Base-by-base conservation (phyloP, 2,329 filamentous ascomycete species). In the Colletotrichum liaoningense region DNA sequence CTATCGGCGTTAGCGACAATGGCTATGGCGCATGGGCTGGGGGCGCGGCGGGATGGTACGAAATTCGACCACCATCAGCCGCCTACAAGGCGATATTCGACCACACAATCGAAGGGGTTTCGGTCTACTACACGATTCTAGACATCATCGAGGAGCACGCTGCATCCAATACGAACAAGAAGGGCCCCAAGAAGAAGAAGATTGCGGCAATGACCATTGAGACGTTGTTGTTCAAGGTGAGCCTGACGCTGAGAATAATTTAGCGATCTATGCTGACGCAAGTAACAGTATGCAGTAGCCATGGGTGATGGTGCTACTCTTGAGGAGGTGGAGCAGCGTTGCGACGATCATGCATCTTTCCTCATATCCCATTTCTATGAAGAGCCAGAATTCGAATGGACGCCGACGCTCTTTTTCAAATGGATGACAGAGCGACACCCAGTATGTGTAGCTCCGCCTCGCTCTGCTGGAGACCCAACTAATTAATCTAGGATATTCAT, bases 31-130 rank as follows among this genome's bases (percentile, higher is more conserved):
- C 93, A 35, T 95, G 93, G 93, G 90, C 92, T 1, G 85, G 87
- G 35, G 91, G 91, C 49, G 80, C 85, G 67, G 88, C 91, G 14
- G 93, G 92, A 57, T 94, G 92, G 92, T 94, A 90, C 79, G 89
- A 92, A 78, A 87, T 95, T 55, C 33, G 69, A 35, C 84, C 84
- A 38, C 92, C 93, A 1, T 84, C 88, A n/a, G 78, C 84, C 11
- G 80, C 82, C 2, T 95, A 94, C 79, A 82, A 83, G 63, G 77
- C 81, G 6, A 89, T 90, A 33, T 92, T 89, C 80, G 81, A 87
- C 35, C 84, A 87, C 60, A 93, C 93, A 86, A 86, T 88, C 64
- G 87, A 93, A 79, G 92, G 90, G 1, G 88, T 93, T 14, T 85
- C 86, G 9, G 82, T 94, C 24, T 89, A 94, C 76, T 93, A 93